Percentiles rank a stretch among this genome's conserved stretches.
Evolutionary conservation across 768 basidiomycete species (phyloP).

Genomic region (Kwoniella sp.): DNA sequence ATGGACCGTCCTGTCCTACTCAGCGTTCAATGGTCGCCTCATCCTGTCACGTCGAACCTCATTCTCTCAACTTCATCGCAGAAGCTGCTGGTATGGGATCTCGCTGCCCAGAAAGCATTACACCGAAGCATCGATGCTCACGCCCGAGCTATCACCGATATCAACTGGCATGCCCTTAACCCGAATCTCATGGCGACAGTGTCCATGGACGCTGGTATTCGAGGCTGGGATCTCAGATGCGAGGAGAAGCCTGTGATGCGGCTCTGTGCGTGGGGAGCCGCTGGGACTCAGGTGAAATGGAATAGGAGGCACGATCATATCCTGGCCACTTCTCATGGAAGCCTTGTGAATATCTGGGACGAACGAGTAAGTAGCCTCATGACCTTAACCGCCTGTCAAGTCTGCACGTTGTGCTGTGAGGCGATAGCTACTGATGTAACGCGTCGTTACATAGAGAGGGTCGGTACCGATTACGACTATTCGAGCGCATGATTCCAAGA

Average conservation of each 20-base stretch:
- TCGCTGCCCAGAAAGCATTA: constrained; percentile 75
- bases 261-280: constrained; percentile 65
- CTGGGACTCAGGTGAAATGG: constrained; percentile 91
- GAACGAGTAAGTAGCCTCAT: constrained; percentile 66
- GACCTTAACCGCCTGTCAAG: neutral
- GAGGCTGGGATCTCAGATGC: constrained; percentile 85
- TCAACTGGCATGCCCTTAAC: constrained; percentile 92
- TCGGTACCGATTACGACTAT: constrained; percentile 76
- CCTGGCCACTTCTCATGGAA: constrained; percentile 84
- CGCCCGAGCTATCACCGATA: constrained; percentile 93
- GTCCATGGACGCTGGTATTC: constrained; percentile 90
- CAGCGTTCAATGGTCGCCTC: constrained; percentile 57
- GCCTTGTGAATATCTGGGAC: constrained; percentile 92
- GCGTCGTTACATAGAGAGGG: constrained; percentile 67
- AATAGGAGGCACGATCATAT: constrained; percentile 83
- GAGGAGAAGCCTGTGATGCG: constrained; percentile 67
- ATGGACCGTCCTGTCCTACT: neutral
- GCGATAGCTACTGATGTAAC: too few relatives aligned
- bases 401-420: neutral
- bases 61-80: constrained; percentile 56
- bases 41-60: constrained; percentile 51
- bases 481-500: constrained; percentile 82
- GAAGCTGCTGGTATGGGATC: constrained; percentile 80
- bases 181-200: constrained; percentile 85
- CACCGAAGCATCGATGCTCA: constrained; percentile 84